A percentile compares a stretch with the other conserved stretches of the same genome.
Evolutionary conservation across 768 basidiomycete species (phyloP).

Genomic region (Boletus vermiculosoides): DNA sequence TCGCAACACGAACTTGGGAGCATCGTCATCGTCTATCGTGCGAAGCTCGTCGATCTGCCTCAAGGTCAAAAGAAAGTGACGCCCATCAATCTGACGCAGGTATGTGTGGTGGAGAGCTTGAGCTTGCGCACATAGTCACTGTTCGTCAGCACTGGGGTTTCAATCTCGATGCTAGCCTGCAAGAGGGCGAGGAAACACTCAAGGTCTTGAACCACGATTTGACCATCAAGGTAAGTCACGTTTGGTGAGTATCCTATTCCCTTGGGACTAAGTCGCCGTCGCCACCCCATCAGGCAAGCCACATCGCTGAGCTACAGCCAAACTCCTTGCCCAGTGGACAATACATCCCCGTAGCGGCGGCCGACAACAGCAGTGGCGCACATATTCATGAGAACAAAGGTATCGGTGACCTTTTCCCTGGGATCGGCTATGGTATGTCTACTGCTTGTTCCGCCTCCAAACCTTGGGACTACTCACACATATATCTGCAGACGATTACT

Average conservation of each 20-base stretch:
- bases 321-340: slow-evolving; percentile 53
- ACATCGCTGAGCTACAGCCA: slow-evolving; percentile 50
- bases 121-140: background rate
- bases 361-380: slow-evolving; percentile 34
- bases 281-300: slow-evolving; percentile 43
- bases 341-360: slow-evolving; percentile 45
- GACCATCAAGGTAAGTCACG: slow-evolving; percentile 36
- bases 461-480: background rate
- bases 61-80: slow-evolving; percentile 49
- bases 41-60: slow-evolving; percentile 51
- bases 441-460: background rate
- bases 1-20: slow-evolving; percentile 58
- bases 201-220: slow-evolving; percentile 52
- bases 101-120: slow-evolving; percentile 28
- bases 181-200: slow-evolving; percentile 40
- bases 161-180: slow-evolving; percentile 70
- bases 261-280: background rate
- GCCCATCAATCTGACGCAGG: slow-evolving; percentile 76
- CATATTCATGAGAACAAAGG: slow-evolving; percentile 50
- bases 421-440: slow-evolving; percentile 54
- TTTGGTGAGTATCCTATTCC: background rate
- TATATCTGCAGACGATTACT: slow-evolving; percentile 54
- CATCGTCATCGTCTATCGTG: slow-evolving; percentile 65
- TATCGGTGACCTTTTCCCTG: slow-evolving; percentile 59
- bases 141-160: slow-evolving; percentile 74